A percentile compares a stretch with the other conserved stretches of the same genome.
Conservation (phyloP, 75 land plant genomes). For the Selaginella moellendorffii region DNA sequence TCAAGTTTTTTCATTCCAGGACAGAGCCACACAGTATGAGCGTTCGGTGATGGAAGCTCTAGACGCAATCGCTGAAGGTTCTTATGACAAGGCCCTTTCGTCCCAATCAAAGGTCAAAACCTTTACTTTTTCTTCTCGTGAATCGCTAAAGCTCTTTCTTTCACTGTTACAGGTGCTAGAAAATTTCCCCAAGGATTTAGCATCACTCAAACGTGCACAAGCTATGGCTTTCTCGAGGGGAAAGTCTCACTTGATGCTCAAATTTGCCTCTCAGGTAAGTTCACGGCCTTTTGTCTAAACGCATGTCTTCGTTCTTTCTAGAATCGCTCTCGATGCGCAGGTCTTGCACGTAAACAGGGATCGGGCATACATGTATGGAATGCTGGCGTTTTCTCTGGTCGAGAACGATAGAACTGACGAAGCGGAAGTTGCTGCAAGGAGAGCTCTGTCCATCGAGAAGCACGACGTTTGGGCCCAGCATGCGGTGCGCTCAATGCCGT, state of each 20-base stretch:
- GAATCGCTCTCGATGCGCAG: too few relatives aligned
- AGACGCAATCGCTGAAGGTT: conserved; percentile 28
- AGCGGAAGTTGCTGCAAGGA: conserved; percentile 68
- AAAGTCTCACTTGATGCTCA: conserved; percentile 44
- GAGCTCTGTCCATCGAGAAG: conserved; percentile 47
- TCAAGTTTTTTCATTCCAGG: conserved; percentile 19
- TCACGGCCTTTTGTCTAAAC: neutral
- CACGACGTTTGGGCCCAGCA: conserved; percentile 85
- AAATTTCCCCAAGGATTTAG: conserved; percentile 67
- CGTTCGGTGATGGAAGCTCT: conserved; percentile 45
- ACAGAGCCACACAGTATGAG: conserved; percentile 59
- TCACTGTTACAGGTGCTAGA: conserved; percentile 39
- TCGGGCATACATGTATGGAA: conserved; percentile 60
- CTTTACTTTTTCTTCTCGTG: too few relatives aligned
- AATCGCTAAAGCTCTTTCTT: too few relatives aligned
- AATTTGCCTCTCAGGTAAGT: conserved; percentile 57
- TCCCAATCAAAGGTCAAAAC: conserved; percentile 47
- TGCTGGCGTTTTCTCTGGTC: conserved; percentile 82
- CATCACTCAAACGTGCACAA: conserved; percentile 74
- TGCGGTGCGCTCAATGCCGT: conserved; percentile 34
- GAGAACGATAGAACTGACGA: conserved; percentile 63
- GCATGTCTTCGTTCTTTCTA: too few relatives aligned
- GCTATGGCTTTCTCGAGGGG: conserved; percentile 77
- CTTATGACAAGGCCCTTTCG: conserved; percentile 39
- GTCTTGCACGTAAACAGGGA: conserved; percentile 48